phyloP scores from a whole-genome alignment of 768 basidiomycete genomes.

The Boletus sp. region DNA sequence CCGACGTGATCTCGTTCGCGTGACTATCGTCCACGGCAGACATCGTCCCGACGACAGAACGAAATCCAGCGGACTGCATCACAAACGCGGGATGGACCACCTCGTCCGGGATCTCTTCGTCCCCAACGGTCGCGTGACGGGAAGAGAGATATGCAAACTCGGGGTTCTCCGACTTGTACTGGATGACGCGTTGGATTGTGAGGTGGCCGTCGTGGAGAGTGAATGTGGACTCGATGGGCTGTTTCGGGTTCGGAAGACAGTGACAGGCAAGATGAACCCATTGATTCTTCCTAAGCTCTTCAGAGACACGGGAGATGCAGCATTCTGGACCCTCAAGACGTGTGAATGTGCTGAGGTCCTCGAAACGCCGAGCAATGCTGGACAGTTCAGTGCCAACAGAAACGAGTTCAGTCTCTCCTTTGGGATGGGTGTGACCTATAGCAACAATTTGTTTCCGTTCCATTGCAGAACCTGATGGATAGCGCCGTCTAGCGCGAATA shows the following conservation, averaged over 20 bases:
- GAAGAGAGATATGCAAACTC: conserved; percentile 4
- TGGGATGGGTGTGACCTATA: neutral
- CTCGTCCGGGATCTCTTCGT: conserved; percentile 1
- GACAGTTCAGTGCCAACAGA: neutral
- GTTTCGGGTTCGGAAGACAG: neutral
- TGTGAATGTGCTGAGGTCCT: neutral
- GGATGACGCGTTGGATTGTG: neutral
- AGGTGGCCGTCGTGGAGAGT: neutral
- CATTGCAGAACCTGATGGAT: neutral
- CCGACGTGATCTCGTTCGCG: neutral
- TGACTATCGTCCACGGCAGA: neutral
- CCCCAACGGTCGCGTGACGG: neutral
- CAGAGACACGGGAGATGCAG: neutral
- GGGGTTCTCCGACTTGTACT: neutral
- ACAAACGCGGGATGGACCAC: neutral
- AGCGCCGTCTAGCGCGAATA: neutral
- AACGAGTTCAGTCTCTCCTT: neutral
- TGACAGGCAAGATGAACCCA: neutral
- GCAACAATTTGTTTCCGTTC: neutral
- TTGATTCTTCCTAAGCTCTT: neutral
- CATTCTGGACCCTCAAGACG: neutral
- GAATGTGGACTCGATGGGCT: neutral
- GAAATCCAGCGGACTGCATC: conserved; percentile 6
- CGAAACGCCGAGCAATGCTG: neutral
- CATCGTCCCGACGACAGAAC: conserved; percentile 9